Conservation (phyloP, 75 land plant species). For the Selaginella moellendorffii region DNA sequence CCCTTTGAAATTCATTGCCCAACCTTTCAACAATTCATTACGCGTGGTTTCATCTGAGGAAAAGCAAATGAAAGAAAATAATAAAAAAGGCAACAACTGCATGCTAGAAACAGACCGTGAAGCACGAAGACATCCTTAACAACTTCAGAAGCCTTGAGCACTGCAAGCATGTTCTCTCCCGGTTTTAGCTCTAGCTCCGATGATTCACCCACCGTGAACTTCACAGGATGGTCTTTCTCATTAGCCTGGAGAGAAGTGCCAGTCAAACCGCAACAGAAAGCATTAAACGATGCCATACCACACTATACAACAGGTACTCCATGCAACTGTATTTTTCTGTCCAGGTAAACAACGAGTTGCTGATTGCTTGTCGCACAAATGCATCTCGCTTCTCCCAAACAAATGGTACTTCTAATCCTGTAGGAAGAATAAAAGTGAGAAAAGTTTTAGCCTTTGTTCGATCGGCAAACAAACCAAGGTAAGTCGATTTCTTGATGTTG, state of each 20-base stretch:
- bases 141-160: constrained; percentile 37
- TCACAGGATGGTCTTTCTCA: constrained; percentile 21
- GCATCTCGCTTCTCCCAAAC: constrained; percentile 59
- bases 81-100: constrained; percentile 1
- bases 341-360: constrained; percentile 78
- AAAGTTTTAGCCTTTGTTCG: background rate
- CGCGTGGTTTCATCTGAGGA: too few relatives aligned
- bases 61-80: background rate
- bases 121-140: constrained; percentile 70
- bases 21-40: constrained; percentile 47
- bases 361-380: constrained; percentile 53
- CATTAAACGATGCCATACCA: too few relatives aligned
- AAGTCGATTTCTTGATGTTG: constrained; percentile 52
- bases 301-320: constrained; percentile 41
- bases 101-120: constrained; percentile 42
- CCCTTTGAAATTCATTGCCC: constrained; percentile 72
- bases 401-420: constrained; percentile 79
- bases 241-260: constrained; percentile 5
- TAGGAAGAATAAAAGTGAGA: constrained; percentile 3
- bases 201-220: constrained; percentile 21
- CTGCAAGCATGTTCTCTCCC: constrained; percentile 38
- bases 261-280: too few relatives aligned
- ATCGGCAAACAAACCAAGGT: constrained; percentile 34
- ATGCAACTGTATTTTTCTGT: constrained; percentile 64
- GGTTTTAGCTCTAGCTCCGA: constrained; percentile 27